These are phyloP conservation scores for Pythium utonaiense DNA, from an alignment of 352 stramenopile species.

Conservation along the genomic window DNA sequence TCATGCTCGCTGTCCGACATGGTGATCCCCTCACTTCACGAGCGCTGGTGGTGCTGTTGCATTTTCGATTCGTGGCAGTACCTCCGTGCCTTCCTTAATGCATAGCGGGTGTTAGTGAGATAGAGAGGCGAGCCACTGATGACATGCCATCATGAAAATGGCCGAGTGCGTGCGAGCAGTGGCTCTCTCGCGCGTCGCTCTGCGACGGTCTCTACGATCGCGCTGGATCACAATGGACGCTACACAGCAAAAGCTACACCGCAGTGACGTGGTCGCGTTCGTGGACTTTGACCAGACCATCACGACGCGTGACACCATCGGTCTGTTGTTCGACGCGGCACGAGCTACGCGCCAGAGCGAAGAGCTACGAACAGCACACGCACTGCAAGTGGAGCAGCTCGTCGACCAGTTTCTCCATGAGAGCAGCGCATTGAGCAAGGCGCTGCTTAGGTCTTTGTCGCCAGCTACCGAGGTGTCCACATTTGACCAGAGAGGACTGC, in stretches of 20 bases:
- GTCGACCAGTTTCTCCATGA: conserved; percentile 15
- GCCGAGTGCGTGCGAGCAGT: background rate
- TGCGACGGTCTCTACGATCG: background rate
- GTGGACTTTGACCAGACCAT: conserved; percentile 77
- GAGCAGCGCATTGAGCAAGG: background rate
- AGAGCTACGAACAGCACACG: conserved; percentile 11
- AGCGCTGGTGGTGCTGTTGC: too few species aligned
- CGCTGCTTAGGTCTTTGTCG: background rate
- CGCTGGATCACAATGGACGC: background rate
- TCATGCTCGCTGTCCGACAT: conserved; percentile 25
- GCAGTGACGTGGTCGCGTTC: conserved; percentile 38
- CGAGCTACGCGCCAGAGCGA: background rate
- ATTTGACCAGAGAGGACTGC: conserved; percentile 38
- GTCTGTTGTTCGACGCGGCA: conserved; percentile 45
- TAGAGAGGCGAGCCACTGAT: background rate
- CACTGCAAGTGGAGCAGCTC: conserved; percentile 25
- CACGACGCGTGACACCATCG: conserved; percentile 51
- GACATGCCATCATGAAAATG: background rate
- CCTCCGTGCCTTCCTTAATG: background rate
- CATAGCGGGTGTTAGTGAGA: background rate
- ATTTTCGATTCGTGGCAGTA: background rate
- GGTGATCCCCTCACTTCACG: background rate
- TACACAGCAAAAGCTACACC: background rate
- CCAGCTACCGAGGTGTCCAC: background rate
- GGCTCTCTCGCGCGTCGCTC: background rate